Conservation (phyloP, 2,329 filamentous ascomycete genomes). For the Alternaria sp. region DNA sequence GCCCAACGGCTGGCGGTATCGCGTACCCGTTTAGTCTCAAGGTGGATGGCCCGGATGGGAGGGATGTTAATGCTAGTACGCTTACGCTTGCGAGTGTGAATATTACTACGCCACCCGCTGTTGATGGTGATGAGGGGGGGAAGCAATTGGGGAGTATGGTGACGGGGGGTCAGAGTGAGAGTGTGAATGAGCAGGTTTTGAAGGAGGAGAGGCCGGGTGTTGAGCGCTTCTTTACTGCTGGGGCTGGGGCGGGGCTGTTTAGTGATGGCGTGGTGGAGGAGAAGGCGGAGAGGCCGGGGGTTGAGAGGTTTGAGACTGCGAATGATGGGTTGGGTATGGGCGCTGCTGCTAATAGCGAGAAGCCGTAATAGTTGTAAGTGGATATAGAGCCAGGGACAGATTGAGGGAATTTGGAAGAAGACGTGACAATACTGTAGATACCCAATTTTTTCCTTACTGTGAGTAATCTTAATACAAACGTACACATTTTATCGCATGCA, state of each 20-base stretch:
- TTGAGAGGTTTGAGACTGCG: constrained; percentile 66
- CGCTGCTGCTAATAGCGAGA: not conserved
- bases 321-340: constrained; percentile 29
- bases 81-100: constrained; percentile 62
- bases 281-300: constrained; percentile 27
- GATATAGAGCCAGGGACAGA: too few relatives aligned
- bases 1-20: constrained; percentile 71
- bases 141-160: constrained; percentile 13
- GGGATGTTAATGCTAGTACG: constrained; percentile 71
- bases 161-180: not conserved
- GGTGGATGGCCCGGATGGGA: constrained; percentile 48
- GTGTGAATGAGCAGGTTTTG: constrained; percentile 13
- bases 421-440: not conserved
- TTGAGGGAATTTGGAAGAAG: too few relatives aligned
- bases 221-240: constrained; percentile 63
- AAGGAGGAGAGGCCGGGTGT: constrained; percentile 36
- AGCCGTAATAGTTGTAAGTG: too few relatives aligned
- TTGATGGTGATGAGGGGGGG: constrained; percentile 18
- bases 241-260: constrained; percentile 34
- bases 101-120: constrained; percentile 27
- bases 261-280: constrained; percentile 17
- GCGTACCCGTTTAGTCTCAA: constrained; percentile 75
- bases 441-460: not conserved
- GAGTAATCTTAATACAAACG: not conserved
- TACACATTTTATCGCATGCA: not conserved